phyloP scores from a whole-genome alignment of 306 rosid genomes.

The Arachis stenosperma region DNA sequence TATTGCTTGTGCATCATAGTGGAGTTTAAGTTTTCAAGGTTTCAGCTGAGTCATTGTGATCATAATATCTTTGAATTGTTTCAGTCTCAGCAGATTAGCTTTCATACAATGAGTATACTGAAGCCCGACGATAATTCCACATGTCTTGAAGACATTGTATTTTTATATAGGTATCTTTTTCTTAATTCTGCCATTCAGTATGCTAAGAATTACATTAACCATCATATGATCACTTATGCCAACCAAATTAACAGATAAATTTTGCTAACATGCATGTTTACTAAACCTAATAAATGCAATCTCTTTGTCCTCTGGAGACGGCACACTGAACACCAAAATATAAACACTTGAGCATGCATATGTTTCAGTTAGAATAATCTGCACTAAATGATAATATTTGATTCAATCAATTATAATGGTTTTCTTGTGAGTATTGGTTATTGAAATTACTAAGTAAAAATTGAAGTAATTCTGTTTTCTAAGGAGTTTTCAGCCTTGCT shows the following conservation, averaged over 20 bases:
- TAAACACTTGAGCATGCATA: slow-evolving; percentile 33
- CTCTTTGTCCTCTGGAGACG: not conserved
- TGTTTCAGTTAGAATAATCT: slow-evolving; percentile 32
- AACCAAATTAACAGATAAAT: slow-evolving; percentile 22
- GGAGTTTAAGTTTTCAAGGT: slow-evolving; percentile 34
- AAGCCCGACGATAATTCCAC: slow-evolving; percentile 67
- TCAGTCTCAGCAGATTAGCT: slow-evolving; percentile 80
- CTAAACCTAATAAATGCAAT: slow-evolving; percentile 5
- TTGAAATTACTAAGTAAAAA: slow-evolving; percentile 23
- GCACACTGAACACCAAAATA: slow-evolving; percentile 29
- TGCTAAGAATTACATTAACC: slow-evolving; percentile 35
- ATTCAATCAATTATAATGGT: slow-evolving; percentile 22
- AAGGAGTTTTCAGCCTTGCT: slow-evolving; percentile 33
- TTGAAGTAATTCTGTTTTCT: slow-evolving; percentile 30
- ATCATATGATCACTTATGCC: slow-evolving; percentile 18
- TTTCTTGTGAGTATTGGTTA: slow-evolving; percentile 23
- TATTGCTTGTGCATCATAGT: slow-evolving; percentile 35
- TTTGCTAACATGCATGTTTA: not conserved
- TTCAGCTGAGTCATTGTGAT: slow-evolving; percentile 20
- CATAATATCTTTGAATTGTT: slow-evolving; percentile 35
- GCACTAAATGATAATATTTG: slow-evolving; percentile 13
- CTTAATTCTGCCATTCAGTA: slow-evolving; percentile 24
- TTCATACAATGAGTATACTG: slow-evolving; percentile 88
- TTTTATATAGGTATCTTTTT: slow-evolving; percentile 75
- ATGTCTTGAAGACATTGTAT: slow-evolving; percentile 66